phyloP scores from a whole-genome alignment of 1,284 basidiomycete genomes.

The Cryptococcus jaspeensis region DNA sequence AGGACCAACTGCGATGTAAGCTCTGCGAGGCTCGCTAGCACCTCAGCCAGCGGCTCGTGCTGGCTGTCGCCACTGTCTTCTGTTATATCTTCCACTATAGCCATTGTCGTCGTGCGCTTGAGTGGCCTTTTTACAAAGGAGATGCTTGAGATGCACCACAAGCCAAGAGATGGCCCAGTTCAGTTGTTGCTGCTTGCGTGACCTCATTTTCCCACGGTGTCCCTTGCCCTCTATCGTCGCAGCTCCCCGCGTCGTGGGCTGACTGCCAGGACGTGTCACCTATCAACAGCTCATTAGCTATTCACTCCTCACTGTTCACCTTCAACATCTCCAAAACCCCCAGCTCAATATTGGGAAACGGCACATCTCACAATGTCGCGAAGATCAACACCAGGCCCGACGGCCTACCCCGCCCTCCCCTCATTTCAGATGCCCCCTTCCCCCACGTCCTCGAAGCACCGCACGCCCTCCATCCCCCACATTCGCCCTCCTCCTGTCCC shows the following conservation, averaged over 20 bases:
- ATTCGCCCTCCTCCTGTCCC: background rate
- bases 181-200: background rate
- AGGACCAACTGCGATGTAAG: conserved; percentile 22
- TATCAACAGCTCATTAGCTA: too few species aligned
- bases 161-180: background rate
- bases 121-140: background rate
- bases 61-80: conserved; percentile 11
- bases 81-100: conserved; percentile 36
- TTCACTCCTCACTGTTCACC: too few species aligned
- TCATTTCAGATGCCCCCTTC: conserved; percentile 4
- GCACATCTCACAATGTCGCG: conserved; percentile 10
- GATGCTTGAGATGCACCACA: background rate
- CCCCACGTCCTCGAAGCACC: background rate
- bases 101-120: conserved; percentile 22
- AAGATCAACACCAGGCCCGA: conserved; percentile 13
- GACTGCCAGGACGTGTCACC: too few species aligned
- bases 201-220: too few species aligned
- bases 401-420: conserved; percentile 6
- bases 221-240: too few species aligned
- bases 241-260: too few species aligned
- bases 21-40: conserved; percentile 12
- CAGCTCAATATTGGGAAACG: background rate
- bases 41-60: conserved; percentile 10
- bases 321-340: too few species aligned
- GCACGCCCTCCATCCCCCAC: background rate